Evolutionary conservation across 2,329 filamentous ascomycete species (phyloP), one percentile per base, ranked within the genome.

Genomic region (Trichoderma koningii): DNA sequence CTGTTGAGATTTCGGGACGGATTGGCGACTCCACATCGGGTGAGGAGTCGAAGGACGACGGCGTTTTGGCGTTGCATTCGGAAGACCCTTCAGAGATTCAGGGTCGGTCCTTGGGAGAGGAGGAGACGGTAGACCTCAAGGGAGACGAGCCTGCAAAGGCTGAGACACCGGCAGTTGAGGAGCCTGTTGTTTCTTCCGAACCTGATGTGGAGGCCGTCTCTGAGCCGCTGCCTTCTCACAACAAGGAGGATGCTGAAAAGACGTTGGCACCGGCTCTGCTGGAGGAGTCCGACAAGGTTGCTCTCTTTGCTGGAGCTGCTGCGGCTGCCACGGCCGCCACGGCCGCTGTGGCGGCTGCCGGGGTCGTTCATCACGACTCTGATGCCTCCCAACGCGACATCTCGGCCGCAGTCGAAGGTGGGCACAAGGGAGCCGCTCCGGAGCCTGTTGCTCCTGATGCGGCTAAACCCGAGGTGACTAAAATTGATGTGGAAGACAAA

Each of bases 1-100:
- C 73, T 70, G 71, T 73, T 76, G 72, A 72, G 73, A 74, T 76
- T 74, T 62, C 70, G 68, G 71, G 71, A 71, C 66, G 67, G 69
- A 68, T 71, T 70, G 71, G 69, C 72, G 69, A 71, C 69, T 70
- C 70, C 68, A 69, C 65, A 68, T 68, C 68, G 52, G 56, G 52
- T 65, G 66, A 70, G 66, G 69, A 70, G 68, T 67, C 66, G 68
- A 68, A 69, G 63, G 66, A 67, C 48, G 41, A 69, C 55, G 71
- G 69, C 65, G 70, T 72, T 73, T 69, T 70, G 69, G 71, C 68
- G 66, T 72, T 74, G 61, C 59, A 68, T 70, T 70, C 70, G 68
- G 66, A 71, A 50, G 69, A 70, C 70, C 70, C 66, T 71, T 69
- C 70, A 66, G 66, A 66, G 68, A 66, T 68, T 63, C 68, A 69